Evolutionary conservation across 2,329 filamentous ascomycete genomes (phyloP).

Genomic region (Neonectria neomacrospora): DNA sequence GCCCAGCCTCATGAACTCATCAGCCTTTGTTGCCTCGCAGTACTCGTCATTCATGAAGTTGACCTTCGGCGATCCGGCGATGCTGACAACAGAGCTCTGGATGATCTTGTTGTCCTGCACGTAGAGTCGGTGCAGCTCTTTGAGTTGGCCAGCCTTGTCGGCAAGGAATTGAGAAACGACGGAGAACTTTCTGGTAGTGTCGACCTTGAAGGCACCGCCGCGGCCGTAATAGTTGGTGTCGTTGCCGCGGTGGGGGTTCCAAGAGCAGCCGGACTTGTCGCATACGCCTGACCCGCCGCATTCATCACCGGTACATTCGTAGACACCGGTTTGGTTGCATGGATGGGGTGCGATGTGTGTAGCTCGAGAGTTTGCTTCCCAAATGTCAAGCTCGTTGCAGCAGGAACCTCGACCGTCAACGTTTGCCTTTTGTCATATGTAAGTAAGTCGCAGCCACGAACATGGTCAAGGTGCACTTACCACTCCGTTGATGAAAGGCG

Average conservation of each 20-base stretch:
- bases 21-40: slow-evolving; percentile 48
- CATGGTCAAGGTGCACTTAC: slow-evolving; percentile 43
- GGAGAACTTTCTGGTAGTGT: slow-evolving; percentile 53
- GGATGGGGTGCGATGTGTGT: slow-evolving; percentile 61
- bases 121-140: slow-evolving; percentile 59
- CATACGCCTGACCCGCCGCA: slow-evolving; percentile 55
- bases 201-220: slow-evolving; percentile 45
- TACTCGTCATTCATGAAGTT: slow-evolving; percentile 52
- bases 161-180: slow-evolving; percentile 64
- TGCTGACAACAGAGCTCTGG: slow-evolving; percentile 33
- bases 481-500: slow-evolving; percentile 61
- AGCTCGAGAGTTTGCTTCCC: slow-evolving; percentile 62
- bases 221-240: slow-evolving; percentile 49
- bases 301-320: slow-evolving; percentile 56
- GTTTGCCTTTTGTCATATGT: slow-evolving; percentile 32
- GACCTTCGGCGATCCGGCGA: slow-evolving; percentile 45
- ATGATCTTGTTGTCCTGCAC: slow-evolving; percentile 51
- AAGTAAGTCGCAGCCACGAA: neutral
- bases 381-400: slow-evolving; percentile 67
- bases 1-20: slow-evolving; percentile 51
- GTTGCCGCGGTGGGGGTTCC: slow-evolving; percentile 54
- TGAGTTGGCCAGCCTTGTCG: slow-evolving; percentile 54
- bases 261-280: slow-evolving; percentile 57
- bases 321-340: slow-evolving; percentile 57
- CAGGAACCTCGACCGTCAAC: slow-evolving; percentile 51